A percentile compares a stretch with the other conserved stretches of the same genome.
These are phyloP conservation scores for Aspergillus quadricinctus DNA, from an alignment of 2,329 filamentous ascomycete genomes.

Conservation along the genomic window DNA sequence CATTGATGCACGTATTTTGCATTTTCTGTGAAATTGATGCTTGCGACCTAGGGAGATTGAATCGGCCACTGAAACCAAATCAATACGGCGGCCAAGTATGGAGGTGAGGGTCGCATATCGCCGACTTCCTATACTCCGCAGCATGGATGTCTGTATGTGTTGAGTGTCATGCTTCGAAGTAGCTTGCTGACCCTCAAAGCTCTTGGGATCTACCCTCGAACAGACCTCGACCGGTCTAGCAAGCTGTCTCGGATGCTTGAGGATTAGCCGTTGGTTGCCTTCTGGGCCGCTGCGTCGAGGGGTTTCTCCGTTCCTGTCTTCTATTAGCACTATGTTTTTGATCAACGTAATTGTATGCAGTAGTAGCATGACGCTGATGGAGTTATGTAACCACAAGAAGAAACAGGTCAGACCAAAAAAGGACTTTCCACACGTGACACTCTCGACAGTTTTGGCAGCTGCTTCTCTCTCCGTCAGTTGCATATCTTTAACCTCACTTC, in stretches of 20 bases:
- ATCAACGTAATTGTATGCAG: background rate
- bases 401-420: constrained; percentile 1
- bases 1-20: background rate
- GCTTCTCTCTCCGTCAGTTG: constrained; percentile 2
- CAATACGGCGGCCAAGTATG: background rate
- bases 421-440: constrained; percentile 18
- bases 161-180: background rate
- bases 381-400: background rate
- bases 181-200: background rate
- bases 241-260: background rate
- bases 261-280: background rate
- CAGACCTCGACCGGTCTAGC: background rate
- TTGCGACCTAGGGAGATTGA: background rate
- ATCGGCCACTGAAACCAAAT: background rate
- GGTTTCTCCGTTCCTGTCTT: background rate
- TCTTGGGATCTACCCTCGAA: background rate
- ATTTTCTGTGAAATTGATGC: background rate
- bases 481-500: constrained; percentile 1
- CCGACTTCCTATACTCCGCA: background rate
- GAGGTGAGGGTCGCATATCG: background rate
- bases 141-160: background rate
- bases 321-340: background rate
- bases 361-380: background rate
- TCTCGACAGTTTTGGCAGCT: constrained; percentile 9
- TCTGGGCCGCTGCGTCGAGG: background rate